Evolutionary conservation across 371 early-diverging fungal species (phyloP).

Genomic region (Chytridium lagenaria): DNA sequence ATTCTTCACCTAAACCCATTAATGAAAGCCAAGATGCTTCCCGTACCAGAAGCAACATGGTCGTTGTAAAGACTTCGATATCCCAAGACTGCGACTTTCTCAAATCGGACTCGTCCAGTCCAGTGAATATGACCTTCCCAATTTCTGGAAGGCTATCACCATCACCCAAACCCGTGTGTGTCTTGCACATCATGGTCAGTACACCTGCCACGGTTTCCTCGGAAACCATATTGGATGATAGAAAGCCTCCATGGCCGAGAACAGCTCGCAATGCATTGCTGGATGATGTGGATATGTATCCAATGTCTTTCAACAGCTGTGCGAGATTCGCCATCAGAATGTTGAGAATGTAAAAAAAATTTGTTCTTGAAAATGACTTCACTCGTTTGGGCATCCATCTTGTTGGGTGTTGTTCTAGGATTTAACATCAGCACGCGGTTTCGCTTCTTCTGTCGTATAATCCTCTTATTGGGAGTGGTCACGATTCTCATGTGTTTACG

Average conservation of each 20-base stretch:
- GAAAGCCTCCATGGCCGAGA: constrained; percentile 52
- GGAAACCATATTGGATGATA: constrained; percentile 35
- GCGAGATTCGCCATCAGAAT: background rate
- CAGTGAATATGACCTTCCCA: constrained; percentile 26
- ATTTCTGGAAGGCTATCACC: background rate
- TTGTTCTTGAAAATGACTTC: background rate
- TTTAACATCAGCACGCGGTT: constrained; percentile 4
- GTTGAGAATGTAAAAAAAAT: background rate
- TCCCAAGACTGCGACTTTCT: constrained; percentile 62
- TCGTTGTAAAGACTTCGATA: constrained; percentile 68
- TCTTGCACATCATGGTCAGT: constrained; percentile 72
- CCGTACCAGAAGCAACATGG: constrained; percentile 62
- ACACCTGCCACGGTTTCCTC: constrained; percentile 76
- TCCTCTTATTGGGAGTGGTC: background rate
- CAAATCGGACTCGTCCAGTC: constrained; percentile 16
- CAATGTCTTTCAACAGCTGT: constrained; percentile 44
- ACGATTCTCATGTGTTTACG: constrained; percentile 3
- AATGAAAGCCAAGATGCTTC: background rate
- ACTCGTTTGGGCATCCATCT: background rate
- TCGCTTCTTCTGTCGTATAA: background rate
- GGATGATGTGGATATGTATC: constrained; percentile 40
- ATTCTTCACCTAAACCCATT: constrained; percentile 42
- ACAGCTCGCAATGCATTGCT: constrained; percentile 26
- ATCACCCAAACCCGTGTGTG: constrained; percentile 57
- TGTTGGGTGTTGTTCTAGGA: background rate